phyloP scores from a whole-genome alignment of 2,329 filamentous ascomycete species.

The Cordyceps javanica region DNA sequence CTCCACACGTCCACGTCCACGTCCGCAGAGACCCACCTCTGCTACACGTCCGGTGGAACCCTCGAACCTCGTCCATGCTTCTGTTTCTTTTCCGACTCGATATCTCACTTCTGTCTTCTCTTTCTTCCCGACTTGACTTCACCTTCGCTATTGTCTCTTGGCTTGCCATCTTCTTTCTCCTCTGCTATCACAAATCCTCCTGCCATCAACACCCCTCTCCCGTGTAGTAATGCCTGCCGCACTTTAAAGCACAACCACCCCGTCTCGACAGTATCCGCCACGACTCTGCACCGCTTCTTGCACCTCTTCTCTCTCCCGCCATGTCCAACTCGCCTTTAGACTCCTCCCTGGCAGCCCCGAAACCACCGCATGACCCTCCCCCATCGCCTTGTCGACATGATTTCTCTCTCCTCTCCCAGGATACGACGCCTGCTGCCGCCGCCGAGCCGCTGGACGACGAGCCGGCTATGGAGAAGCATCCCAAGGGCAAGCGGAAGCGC shows the following conservation, averaged over 20 bases:
- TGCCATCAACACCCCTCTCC: not conserved
- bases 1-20: not conserved
- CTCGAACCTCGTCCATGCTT: constrained; percentile 8
- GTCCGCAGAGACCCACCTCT: constrained; percentile 13
- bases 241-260: constrained; percentile 3
- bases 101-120: not conserved
- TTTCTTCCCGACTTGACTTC: not conserved
- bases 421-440: not conserved
- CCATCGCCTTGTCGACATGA: constrained; percentile 11
- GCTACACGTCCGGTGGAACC: constrained; percentile 13
- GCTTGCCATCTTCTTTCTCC: not conserved
- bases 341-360: constrained; percentile 7
- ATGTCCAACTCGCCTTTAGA: constrained; percentile 9
- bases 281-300: constrained; percentile 7
- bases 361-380: constrained; percentile 1
- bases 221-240: constrained; percentile 9
- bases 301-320: not conserved
- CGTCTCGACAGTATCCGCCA: constrained; percentile 7
- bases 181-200: no score
- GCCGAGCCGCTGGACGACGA: constrained; percentile 11
- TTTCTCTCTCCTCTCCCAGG: constrained; percentile 7
- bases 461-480: constrained; percentile 36
- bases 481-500: constrained; percentile 56
- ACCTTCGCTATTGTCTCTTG: not conserved
- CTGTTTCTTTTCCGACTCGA: constrained; percentile 9